Percentiles rank a stretch among this genome's conserved stretches.
Evolutionary conservation across 768 basidiomycete species (phyloP).

Genomic region (Leccinum broughii): DNA sequence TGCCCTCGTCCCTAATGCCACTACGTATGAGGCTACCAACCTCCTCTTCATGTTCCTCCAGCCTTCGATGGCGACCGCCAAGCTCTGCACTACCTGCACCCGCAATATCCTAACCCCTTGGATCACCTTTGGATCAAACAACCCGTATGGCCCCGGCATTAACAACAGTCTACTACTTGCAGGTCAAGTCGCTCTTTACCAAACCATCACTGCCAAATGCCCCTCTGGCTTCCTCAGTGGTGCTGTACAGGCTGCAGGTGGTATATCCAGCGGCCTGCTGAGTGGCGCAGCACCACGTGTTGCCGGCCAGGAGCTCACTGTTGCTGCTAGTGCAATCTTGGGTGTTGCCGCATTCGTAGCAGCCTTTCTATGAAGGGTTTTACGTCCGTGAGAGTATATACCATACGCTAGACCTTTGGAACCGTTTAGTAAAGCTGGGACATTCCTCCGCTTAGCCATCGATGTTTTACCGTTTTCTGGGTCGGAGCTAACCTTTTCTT

Average conservation of each 20-base stretch:
- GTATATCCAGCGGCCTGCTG: constrained; percentile 41
- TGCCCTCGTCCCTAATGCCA: constrained; percentile 49
- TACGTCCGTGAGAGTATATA: constrained; percentile 20
- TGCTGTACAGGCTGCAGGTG: constrained; percentile 69
- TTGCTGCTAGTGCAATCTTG: constrained; percentile 33
- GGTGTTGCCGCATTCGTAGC: constrained; percentile 36
- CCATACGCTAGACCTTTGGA: constrained; percentile 17
- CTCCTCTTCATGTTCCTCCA: constrained; percentile 80
- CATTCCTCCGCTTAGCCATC: constrained; percentile 17
- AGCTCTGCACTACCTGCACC: constrained; percentile 83
- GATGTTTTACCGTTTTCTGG: constrained; percentile 15
- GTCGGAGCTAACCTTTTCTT: constrained; percentile 4
- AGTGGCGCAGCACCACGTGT: constrained; percentile 31
- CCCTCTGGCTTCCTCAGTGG: constrained; percentile 68
- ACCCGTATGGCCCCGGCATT: constrained; percentile 79
- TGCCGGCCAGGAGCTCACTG: constrained; percentile 27
- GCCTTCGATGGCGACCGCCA: constrained; percentile 43
- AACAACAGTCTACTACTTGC: constrained; percentile 60
- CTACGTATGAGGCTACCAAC: constrained; percentile 56
- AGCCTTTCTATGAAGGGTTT: constrained; percentile 27
- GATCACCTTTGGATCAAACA: constrained; percentile 68
- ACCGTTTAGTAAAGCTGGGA: constrained; percentile 24
- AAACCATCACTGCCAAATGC: constrained; percentile 60
- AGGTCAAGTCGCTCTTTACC: constrained; percentile 68
- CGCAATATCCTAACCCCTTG: constrained; percentile 74